These are phyloP conservation scores for Cladosporium oxysporum DNA, from an alignment of 2,329 filamentous ascomycete genomes.

Conservation along the genomic window DNA sequence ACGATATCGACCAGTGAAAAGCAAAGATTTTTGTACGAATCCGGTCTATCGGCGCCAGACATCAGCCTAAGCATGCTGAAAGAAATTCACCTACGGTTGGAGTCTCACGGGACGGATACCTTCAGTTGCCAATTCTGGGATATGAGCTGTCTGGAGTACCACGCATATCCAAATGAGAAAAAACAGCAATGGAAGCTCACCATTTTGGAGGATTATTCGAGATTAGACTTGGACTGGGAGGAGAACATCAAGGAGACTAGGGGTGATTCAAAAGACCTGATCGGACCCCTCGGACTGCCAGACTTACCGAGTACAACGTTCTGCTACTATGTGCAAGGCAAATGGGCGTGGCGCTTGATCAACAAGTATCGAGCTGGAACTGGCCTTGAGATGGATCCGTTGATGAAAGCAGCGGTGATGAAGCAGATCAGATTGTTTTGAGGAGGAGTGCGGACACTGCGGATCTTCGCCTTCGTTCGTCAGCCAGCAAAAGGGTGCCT, in stretches of 20 bases:
- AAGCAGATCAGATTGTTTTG: background rate
- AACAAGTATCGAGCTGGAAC: background rate
- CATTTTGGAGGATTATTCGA: background rate
- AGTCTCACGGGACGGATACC: background rate
- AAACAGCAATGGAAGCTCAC: background rate
- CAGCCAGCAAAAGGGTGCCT: slow-evolving; percentile 33
- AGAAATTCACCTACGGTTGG: background rate
- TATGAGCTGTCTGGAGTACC: background rate
- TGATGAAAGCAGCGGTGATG: background rate
- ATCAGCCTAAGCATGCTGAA: background rate
- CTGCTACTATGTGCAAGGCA: background rate
- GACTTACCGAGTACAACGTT: background rate
- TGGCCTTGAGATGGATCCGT: background rate
- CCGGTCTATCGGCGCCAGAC: background rate
- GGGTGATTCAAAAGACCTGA: background rate
- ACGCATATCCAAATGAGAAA: background rate
- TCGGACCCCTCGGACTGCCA: background rate
- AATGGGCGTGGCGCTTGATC: background rate
- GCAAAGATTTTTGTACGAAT: background rate
- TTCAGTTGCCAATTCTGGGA: background rate
- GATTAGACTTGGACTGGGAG: background rate
- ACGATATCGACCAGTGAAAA: background rate
- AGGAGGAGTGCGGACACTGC: background rate
- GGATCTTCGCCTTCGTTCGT: background rate
- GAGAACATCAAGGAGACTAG: background rate